Percentiles rank a stretch among this genome's conserved stretches.
Evolutionary conservation across 768 basidiomycete genomes (phyloP).

Genomic region (Lactarius akahatsu): DNA sequence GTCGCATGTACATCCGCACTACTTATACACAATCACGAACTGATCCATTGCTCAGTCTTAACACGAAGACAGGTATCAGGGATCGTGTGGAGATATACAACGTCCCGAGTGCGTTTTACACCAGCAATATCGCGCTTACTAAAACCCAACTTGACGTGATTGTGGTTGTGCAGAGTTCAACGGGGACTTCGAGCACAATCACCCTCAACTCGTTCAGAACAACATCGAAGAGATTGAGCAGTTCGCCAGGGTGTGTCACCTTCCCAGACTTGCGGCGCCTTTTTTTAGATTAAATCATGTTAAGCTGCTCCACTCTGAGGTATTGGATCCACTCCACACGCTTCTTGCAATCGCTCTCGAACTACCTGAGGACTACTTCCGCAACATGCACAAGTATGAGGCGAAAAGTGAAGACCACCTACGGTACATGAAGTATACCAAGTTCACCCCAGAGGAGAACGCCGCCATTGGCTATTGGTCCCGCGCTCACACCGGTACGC

Average conservation of each 20-base stretch:
- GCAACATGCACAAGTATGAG: conserved; percentile 46
- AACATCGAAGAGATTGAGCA: conserved; percentile 46
- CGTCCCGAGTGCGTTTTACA: conserved; percentile 44
- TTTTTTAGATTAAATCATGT: conserved; percentile 9
- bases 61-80: conserved; percentile 39
- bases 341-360: conserved; percentile 53
- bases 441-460: conserved; percentile 45
- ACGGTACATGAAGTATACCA: conserved; percentile 56
- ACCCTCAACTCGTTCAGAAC: conserved; percentile 41
- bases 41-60: conserved; percentile 32
- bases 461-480: conserved; percentile 40
- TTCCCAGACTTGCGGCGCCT: neutral
- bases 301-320: conserved; percentile 43
- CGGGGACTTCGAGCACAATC: conserved; percentile 44
- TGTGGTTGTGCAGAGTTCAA: conserved; percentile 47
- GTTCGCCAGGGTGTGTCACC: conserved; percentile 35
- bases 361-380: conserved; percentile 51
- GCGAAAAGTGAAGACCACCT: conserved; percentile 49
- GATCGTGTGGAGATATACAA: conserved; percentile 52
- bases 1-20: conserved; percentile 35
- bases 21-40: neutral
- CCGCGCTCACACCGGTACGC: conserved; percentile 44
- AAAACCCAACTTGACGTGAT: neutral
- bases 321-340: conserved; percentile 47
- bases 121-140: neutral